phyloP scores from a whole-genome alignment of 345 rosid species.

The rapeseed (Brassica napus) region Da-Ae NC_063444.1:13953001-13953500 shows the following conservation, averaged over 20 bases:
- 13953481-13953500: not conserved
- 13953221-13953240: constrained; percentile 17
- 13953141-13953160: constrained; percentile 39
- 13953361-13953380: not conserved
- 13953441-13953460: not conserved
- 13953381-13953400: not conserved
- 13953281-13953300: not conserved
- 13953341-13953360: not conserved
- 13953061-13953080: constrained; percentile 12
- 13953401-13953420: not conserved
- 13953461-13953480: not conserved
- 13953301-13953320: not conserved
- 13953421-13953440: too few species aligned
- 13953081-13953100: not conserved
- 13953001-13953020: too few species aligned
- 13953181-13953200: not conserved
- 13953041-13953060: constrained; percentile 5
- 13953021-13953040: not conserved
- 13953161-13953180: not conserved
- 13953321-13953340: not conserved
- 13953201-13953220: constrained; percentile 17
- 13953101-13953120: constrained; percentile 10
- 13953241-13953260: not conserved
- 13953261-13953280: constrained; percentile 30
- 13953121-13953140: constrained; percentile 21